These are phyloP conservation scores for Lolium rigidum DNA, from an alignment of 176 grass and related monocot species.

Conservation along the genomic window DNA sequence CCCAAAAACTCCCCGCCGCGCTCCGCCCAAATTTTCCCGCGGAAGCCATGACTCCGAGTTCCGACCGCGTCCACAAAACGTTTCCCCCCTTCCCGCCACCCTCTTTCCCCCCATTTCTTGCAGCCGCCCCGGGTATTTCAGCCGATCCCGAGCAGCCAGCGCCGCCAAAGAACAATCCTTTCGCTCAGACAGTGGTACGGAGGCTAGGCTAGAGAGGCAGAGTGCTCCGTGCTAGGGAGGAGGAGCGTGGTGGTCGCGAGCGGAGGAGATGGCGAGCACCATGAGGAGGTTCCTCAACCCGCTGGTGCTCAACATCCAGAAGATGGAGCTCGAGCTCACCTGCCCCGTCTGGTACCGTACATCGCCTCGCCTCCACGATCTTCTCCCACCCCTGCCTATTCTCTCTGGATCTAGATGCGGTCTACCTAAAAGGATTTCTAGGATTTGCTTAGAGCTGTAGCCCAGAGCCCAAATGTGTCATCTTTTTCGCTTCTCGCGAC, in stretches of 20 bases:
- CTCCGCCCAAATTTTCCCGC: constrained; percentile 30
- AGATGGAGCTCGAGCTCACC: constrained; percentile 98
- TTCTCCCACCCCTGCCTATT: not conserved
- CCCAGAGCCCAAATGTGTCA: no score
- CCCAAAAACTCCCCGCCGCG: not conserved
- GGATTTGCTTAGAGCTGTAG: no score
- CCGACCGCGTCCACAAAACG: constrained; percentile 18
- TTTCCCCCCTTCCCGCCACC: constrained; percentile 42
- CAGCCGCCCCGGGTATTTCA: constrained; percentile 34
- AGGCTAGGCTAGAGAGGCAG: not conserved
- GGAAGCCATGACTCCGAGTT: not conserved
- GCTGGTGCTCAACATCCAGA: constrained; percentile 87
- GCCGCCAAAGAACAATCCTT: not conserved
- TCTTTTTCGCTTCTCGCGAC: not conserved
- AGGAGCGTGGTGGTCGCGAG: constrained; percentile 9
- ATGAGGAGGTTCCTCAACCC: constrained; percentile 87
- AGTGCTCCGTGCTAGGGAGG: not conserved
- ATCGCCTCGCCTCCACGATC: no score
- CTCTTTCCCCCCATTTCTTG: constrained; percentile 2
- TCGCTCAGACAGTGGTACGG: not conserved
- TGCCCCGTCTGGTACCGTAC: constrained; percentile 86
- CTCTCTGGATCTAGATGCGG: constrained; percentile 2
- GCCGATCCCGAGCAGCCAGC: not conserved
- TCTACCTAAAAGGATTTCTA: no score
- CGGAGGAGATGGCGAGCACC: constrained; percentile 49